Conservation (phyloP, 805 yeast genomes). For the Zygosaccharomyces kombuchaensis region DNA sequence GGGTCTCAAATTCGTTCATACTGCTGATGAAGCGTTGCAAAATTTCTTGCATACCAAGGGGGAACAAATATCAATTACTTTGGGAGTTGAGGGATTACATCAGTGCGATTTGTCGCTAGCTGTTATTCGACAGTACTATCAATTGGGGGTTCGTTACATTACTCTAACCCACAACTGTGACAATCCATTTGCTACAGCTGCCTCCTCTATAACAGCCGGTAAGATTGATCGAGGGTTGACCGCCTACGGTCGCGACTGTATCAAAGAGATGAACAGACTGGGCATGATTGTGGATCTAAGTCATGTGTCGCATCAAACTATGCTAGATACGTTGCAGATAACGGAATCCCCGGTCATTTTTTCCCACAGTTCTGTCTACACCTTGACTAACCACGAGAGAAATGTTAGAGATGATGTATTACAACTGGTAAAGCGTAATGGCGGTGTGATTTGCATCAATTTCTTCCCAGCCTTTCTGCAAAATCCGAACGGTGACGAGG, state of each 20-base stretch:
- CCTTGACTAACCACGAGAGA: conserved; percentile 40
- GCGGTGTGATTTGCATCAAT: conserved; percentile 47
- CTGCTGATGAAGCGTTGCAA: conserved; percentile 40
- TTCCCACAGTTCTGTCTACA: conserved; percentile 46
- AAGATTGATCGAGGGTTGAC: conserved; percentile 43
- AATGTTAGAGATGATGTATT: conserved; percentile 40
- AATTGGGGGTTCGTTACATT: conserved; percentile 50
- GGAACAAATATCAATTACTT: conserved; percentile 41
- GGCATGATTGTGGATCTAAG: conserved; percentile 52
- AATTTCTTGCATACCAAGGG: conserved; percentile 27
- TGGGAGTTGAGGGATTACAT: conserved; percentile 54
- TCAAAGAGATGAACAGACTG: conserved; percentile 47
- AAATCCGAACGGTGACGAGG: conserved; percentile 17
- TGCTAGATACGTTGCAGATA: conserved; percentile 41
- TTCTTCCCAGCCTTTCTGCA: conserved; percentile 42
- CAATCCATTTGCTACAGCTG: conserved; percentile 55
- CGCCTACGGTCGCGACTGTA: conserved; percentile 39
- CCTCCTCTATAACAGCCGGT: conserved; percentile 45
- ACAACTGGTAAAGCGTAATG: conserved; percentile 34
- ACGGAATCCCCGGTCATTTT: conserved; percentile 46
- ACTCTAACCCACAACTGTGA: conserved; percentile 55
- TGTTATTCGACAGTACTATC: conserved; percentile 46
- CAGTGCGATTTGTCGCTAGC: conserved; percentile 48
- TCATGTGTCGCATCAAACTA: conserved; percentile 47
- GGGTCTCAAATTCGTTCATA: conserved; percentile 39